These are phyloP conservation scores for Xylaria sp. DNA, from an alignment of 2,329 filamentous ascomycete genomes.

Conservation along the genomic window DNA sequence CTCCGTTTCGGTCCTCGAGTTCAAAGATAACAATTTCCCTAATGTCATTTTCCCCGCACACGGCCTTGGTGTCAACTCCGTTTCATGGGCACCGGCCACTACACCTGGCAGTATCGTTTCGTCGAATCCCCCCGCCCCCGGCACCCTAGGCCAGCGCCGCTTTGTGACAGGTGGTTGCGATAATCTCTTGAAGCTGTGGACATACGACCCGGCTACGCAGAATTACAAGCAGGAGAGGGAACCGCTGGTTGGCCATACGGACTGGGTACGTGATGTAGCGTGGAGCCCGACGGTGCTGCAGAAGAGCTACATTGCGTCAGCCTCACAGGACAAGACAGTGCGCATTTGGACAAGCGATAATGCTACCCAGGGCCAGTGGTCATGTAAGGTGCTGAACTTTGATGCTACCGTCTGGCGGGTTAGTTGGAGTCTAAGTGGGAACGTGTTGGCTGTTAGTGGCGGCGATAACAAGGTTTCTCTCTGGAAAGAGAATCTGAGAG, in stretches of 20 bases:
- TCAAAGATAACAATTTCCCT: constrained; percentile 94
- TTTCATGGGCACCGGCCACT: constrained; percentile 91
- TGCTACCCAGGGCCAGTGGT: constrained; percentile 77
- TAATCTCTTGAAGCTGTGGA: constrained; percentile 94
- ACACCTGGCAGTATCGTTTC: constrained; percentile 86
- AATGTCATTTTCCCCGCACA: constrained; percentile 92
- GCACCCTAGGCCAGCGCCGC: constrained; percentile 73
- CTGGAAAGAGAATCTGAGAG: constrained; percentile 98
- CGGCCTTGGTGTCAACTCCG: constrained; percentile 92
- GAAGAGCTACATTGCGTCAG: constrained; percentile 96
- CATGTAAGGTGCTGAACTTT: constrained; percentile 84
- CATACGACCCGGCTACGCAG: constrained; percentile 73
- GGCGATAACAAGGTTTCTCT: constrained; percentile 96
- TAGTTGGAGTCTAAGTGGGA: constrained; percentile 97
- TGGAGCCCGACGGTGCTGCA: constrained; percentile 96
- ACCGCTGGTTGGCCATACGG: constrained; percentile 81
- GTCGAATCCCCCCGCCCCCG: constrained; percentile 67
- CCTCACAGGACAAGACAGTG: constrained; percentile 96
- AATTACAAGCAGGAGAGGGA: constrained; percentile 70
- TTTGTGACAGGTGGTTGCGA: constrained; percentile 97
- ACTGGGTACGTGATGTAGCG: constrained; percentile 97
- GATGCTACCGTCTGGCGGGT: constrained; percentile 94
- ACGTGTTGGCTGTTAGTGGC: constrained; percentile 92
- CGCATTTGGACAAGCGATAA: constrained; percentile 92
- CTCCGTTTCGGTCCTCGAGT: constrained; percentile 92